Conservation (phyloP, 257 asterid genomes). For the Osmanthus fragrans region DNA sequence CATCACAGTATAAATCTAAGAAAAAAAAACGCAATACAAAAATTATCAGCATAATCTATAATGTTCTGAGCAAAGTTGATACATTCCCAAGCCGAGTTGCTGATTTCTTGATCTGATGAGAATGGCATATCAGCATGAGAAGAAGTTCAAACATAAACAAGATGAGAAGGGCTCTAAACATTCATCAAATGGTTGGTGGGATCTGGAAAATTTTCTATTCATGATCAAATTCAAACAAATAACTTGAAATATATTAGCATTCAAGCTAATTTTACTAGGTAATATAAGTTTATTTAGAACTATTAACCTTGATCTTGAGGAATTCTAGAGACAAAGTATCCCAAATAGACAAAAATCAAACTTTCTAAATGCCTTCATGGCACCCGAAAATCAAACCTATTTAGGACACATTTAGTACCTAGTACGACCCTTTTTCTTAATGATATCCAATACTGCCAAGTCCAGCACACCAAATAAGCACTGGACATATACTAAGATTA, state of each 20-base stretch:
- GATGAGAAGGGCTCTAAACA: background rate
- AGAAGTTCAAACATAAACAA: background rate
- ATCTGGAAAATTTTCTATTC: background rate
- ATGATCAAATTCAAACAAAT: background rate
- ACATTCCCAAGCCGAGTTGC: background rate
- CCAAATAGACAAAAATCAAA: background rate
- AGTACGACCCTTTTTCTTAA: background rate
- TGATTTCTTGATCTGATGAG: background rate
- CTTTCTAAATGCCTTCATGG: background rate
- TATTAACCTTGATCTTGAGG: background rate
- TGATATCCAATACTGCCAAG: background rate
- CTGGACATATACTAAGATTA: background rate
- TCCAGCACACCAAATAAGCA: background rate
- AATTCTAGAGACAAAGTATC: background rate
- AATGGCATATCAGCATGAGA: background rate
- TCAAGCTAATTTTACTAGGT: background rate
- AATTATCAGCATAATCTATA: background rate
- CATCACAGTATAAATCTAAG: background rate
- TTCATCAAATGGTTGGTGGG: background rate
- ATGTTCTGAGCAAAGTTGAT: background rate
- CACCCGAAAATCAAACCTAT: background rate
- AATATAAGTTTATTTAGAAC: background rate
- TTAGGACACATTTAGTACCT: background rate
- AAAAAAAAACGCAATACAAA: background rate
- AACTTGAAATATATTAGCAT: background rate